A percentile compares a stretch with the other conserved stretches of the same genome.
Evolutionary conservation across 2,329 filamentous ascomycete genomes (phyloP).

Genomic region (Periconia digitata): DNA sequence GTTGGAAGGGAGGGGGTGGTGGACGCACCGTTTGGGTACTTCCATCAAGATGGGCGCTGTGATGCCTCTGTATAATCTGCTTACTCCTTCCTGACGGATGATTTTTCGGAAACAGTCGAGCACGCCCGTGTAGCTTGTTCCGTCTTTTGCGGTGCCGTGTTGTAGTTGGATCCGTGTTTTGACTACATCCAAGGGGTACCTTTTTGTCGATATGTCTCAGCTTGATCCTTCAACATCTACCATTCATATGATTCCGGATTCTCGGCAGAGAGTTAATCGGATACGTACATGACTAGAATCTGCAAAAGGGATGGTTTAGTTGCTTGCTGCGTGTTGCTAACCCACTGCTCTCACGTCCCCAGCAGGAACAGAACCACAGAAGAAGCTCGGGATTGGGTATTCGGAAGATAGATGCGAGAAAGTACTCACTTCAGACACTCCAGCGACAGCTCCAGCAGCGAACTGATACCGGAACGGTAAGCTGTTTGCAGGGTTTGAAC

Average conservation of each 20-base stretch:
- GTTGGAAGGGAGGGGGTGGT: too few relatives aligned
- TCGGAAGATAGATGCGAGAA: not conserved
- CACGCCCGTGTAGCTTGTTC: slow-evolving; percentile 29
- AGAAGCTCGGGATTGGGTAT: too few relatives aligned
- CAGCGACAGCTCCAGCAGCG: slow-evolving; percentile 26
- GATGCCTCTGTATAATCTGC: slow-evolving; percentile 31
- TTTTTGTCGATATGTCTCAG: too few relatives aligned
- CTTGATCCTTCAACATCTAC: slow-evolving; percentile 21
- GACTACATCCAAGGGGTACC: slow-evolving; percentile 37
- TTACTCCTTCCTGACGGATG: slow-evolving; percentile 23
- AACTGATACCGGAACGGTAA: slow-evolving; percentile 36
- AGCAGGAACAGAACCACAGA: too few relatives aligned
- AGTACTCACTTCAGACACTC: slow-evolving; percentile 21
- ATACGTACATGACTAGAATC: slow-evolving; percentile 29
- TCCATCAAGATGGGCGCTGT: slow-evolving; percentile 37
- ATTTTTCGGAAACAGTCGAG: slow-evolving; percentile 34
- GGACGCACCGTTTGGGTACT: slow-evolving; percentile 28
- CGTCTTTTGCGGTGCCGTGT: slow-evolving; percentile 20
- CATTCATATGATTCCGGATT: not conserved
- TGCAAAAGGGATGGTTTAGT: slow-evolving; percentile 1
- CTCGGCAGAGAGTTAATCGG: not conserved
- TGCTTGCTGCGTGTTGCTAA: not conserved
- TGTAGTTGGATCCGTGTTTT: slow-evolving; percentile 36
- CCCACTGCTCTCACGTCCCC: too few relatives aligned
- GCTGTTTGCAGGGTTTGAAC: too few relatives aligned